Base-by-base conservation (phyloP, 2,329 filamentous ascomycete species). In the Dichotomopilus funicola region DNA sequence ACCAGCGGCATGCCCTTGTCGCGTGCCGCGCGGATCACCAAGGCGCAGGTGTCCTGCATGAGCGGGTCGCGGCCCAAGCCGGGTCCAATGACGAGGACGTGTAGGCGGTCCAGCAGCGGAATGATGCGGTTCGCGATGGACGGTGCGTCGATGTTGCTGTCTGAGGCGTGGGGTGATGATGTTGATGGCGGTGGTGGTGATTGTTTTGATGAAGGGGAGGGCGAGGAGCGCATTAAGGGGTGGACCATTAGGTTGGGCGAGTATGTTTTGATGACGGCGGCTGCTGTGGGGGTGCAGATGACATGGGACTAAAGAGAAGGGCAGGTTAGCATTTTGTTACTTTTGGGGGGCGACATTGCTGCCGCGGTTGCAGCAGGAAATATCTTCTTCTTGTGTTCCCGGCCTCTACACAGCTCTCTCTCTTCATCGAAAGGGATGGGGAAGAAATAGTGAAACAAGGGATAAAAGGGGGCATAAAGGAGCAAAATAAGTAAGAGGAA, bases 161-260 rank as follows among this genome's bases (percentile, higher is more conserved):
- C 33, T 4, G 34, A 42, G 41, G 49, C 7, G 33, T 3, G 34
- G 11, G 19, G 34, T n/a, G 52, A 77, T 72, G 63, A 82, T 78
- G 27, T 73, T 67, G 40, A 67, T 65, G 34, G 72, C 44, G 31
- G 38, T 47, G 36, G 54, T 38, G 45, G 54, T 42, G 5, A 61
- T 49, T 73, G 64, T 73, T 37, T 35, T 35, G 31, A 5, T 27
- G 73, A 70, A 43, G 81, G 72, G 63, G 68, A 56, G 9, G 73
- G 70, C 44, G 81, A 73, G 64, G 67, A 61, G 35, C 90, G 88
- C 83, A 99, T 92, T 63, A 96, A 82, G 0, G 94, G 94, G 71
- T 97, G 94, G 9, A 99, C 94, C 92, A 99, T 99, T 34, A 99
- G 79, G 70, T 97, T 96, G 2, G 94, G 94, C 19, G 91, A 96